Base-by-base conservation (phyloP, 495 filamentous ascomycete species). In the Aspergillus taichungensis region DNA sequence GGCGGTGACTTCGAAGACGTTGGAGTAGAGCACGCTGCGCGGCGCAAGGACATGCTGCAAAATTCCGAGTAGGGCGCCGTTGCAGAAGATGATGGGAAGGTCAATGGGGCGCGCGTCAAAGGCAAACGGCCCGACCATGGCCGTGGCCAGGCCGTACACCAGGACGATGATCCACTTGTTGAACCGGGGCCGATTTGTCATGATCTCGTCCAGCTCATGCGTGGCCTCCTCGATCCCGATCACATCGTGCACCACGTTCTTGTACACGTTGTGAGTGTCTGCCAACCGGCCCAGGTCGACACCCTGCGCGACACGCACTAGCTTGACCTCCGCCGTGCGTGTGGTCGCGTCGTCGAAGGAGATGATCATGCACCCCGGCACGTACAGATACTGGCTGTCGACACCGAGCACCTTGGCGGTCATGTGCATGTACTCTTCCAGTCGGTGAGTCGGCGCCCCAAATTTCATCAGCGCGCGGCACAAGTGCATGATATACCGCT, bases 321-420 rank as follows among this genome's bases (percentile, higher is more conserved):
- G 77, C 59, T 91, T 90, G 42, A 95, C 83, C 56, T 94, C 89
- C 7, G 88, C 85, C 1, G 89, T 95, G 50, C 94, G 85, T 1
- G 87, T 92, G 11, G 79, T 76, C 6, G 79, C 75, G 67, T 95
- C 89, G 56, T 94, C 89, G 52, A 95, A 95, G 1, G 86, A 87
- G 57, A 94, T 84, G 51, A 95, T 83, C 89, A 95, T 95, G 57
- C 85, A 91, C 9, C 86, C 87, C 1, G 90, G 90, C 3, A 94
- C 76, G 63, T 94, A 95, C 13, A 94, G 65, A 55, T 88, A 95
- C 51, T 94, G 88, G 37, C 81, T 85, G 45, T 94, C 85, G 32
- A 95, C 84, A 56, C 88, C 83, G 24, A 95, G 76, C 4, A 90
- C 86, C 11, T 86, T 78, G 6, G 89, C 79, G 6, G 85, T 85